phyloP scores from a whole-genome alignment of 495 filamentous ascomycete genomes.

The Sabuloglossum arenarium region DNA sequence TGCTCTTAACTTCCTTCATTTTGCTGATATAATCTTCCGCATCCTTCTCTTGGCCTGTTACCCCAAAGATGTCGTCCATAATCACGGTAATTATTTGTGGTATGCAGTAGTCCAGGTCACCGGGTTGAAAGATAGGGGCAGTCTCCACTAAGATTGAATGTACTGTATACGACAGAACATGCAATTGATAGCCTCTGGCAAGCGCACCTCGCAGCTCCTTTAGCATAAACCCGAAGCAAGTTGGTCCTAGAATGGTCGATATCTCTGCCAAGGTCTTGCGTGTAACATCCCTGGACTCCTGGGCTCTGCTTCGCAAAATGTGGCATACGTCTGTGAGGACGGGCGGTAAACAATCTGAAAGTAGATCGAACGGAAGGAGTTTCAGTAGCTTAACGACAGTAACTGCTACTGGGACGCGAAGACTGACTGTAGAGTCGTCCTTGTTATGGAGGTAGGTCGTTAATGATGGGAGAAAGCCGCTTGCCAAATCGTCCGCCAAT shows the following conservation, averaged over 20 bases:
- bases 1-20: constrained; percentile 95
- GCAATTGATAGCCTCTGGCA: constrained; percentile 69
- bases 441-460: constrained; percentile 75
- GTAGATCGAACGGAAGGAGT: constrained; percentile 47
- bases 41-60: constrained; percentile 92
- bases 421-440: constrained; percentile 77
- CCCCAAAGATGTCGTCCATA: constrained; percentile 95
- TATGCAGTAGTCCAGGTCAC: constrained; percentile 79
- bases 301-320: constrained; percentile 71
- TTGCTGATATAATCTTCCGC: constrained; percentile 85
- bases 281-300: constrained; percentile 77
- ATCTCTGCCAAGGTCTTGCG: constrained; percentile 74
- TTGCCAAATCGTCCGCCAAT: constrained; percentile 47
- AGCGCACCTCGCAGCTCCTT: constrained; percentile 76
- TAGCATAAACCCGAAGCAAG: constrained; percentile 77
- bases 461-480: constrained; percentile 51
- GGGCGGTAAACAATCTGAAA: constrained; percentile 52
- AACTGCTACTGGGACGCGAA: constrained; percentile 72
- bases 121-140: constrained; percentile 52
- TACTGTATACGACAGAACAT: constrained; percentile 86
- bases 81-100: constrained; percentile 56
- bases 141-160: constrained; percentile 72
- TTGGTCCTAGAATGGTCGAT: constrained; percentile 51
- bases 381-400: constrained; percentile 70
- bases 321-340: constrained; percentile 82